Percentiles rank a stretch among this genome's conserved stretches.
Evolutionary conservation across 305 asterid genomes (phyloP).

Genomic region (Fraxinus greggii): DNA sequence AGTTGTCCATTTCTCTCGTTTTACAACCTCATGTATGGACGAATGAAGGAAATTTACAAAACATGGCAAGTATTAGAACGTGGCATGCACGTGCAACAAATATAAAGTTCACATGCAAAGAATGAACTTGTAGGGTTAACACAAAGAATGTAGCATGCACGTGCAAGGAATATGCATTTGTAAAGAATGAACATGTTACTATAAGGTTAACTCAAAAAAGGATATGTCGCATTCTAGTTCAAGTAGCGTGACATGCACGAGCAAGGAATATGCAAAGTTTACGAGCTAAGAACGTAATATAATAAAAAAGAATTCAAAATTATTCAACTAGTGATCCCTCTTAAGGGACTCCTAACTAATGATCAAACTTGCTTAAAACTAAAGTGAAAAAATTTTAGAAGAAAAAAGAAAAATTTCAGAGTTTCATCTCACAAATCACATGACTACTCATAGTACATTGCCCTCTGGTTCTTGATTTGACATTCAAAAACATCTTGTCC

Average conservation of each 20-base stretch:
- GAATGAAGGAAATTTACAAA: too few relatives aligned
- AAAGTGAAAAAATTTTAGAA: not conserved
- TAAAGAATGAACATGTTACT: too few relatives aligned
- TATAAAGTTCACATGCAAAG: too few relatives aligned
- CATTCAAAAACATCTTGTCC: conserved; percentile 9
- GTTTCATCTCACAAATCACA: not conserved
- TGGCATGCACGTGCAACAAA: too few relatives aligned
- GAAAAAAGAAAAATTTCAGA: not conserved
- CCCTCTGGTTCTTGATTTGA: conserved; percentile 13
- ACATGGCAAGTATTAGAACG: too few relatives aligned
- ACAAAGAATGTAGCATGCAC: too few relatives aligned
- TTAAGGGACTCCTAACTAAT: not conserved
- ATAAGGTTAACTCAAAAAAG: too few relatives aligned
- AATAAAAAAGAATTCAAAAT: not conserved
- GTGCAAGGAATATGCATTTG: too few relatives aligned
- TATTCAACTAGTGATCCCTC: not conserved
- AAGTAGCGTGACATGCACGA: not conserved
- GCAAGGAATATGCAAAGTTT: not conserved
- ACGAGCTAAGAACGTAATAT: not conserved
- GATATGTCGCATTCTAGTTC: not conserved
- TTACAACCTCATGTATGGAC: too few relatives aligned
- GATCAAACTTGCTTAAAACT: not conserved
- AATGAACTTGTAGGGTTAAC: too few relatives aligned
- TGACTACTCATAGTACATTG: not conserved
- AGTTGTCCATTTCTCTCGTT: too few relatives aligned